Evolutionary conservation across 2,329 filamentous ascomycete genomes (phyloP).

Genomic region (Paecilomyces sp.): DNA sequence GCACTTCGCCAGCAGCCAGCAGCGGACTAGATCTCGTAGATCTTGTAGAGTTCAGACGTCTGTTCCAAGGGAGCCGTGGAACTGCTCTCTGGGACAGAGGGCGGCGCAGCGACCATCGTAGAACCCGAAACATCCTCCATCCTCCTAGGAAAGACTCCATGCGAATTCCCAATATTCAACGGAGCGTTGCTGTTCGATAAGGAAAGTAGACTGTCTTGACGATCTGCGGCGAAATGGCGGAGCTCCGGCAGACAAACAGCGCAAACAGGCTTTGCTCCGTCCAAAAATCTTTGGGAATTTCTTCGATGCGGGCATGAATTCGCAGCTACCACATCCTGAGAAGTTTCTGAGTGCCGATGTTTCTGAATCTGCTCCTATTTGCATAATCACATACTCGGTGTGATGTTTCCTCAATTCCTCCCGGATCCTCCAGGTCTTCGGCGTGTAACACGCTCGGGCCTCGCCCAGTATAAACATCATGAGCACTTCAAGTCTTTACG

Average conservation of each 20-base stretch:
- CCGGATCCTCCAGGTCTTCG: slow-evolving; percentile 2
- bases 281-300: not conserved
- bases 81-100: slow-evolving; percentile 11
- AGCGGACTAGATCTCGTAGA: slow-evolving; percentile 11
- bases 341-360: not conserved
- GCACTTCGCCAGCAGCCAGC: slow-evolving; percentile 4
- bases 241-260: slow-evolving; percentile 23
- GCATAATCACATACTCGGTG: not conserved
- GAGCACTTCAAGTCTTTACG: slow-evolving; percentile 29
- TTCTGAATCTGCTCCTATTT: not conserved
- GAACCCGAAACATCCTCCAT: slow-evolving; percentile 15
- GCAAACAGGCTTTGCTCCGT: slow-evolving; percentile 28
- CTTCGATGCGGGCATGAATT: slow-evolving; percentile 4
- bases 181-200: not conserved
- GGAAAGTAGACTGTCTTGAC: not conserved
- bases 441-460: slow-evolving; percentile 27
- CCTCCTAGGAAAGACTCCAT: slow-evolving; percentile 24
- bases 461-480: slow-evolving; percentile 42
- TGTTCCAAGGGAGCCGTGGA: slow-evolving; percentile 18
- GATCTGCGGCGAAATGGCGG: not conserved
- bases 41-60: slow-evolving; percentile 17
- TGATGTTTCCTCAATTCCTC: slow-evolving; percentile 2
- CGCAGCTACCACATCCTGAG: not conserved
- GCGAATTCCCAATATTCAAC: slow-evolving; percentile 8
- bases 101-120: slow-evolving; percentile 7